Evolutionary conservation across 345 rosid genomes (phyloP), one percentile per base, ranked within the genome.

Genomic region (Populus nigra): DNA sequence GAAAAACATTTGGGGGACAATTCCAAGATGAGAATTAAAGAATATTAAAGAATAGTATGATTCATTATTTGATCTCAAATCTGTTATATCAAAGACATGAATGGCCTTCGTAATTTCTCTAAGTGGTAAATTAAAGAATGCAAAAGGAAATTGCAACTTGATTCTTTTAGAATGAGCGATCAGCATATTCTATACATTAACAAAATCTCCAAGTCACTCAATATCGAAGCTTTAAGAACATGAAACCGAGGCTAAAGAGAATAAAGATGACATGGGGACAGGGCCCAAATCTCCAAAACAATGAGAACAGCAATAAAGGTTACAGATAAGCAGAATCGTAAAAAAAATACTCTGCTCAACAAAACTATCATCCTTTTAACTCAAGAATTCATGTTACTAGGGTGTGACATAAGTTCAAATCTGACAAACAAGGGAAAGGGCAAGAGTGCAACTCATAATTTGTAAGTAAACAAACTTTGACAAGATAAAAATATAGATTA

Each of bases 401-500:
- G 17, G 25, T 7, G 18, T 63, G 41, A 25, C 55, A 65, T 18
- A 41, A 45, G 76, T 38, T 9, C 5, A 27, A 74, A 63, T 27
- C 38, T 29, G n/a, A 49, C 29, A 27, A 39, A 8, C 50, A 53
- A 73, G 17, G 13, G 22, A 33, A 5, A 33, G 36, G n/a, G 36
- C 43, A 67, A 36, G n/a, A 35, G 25, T 61, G 65, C 23, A n/a
- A 61, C 65, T 2, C 7, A 15, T 31, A 33, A 33, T 29, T 35
- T 63, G 27, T 2, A 29, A 25, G 33, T 27, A 33, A 33, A 67
- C 17, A 27, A 25, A 27, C 68, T 23, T 25, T 8, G 18, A 65
- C 17, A 31, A 75, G 20, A 22, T 31, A 29, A 47, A 65, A 12
- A 49, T 47, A 16, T 18, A 9, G 77, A 82, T 47, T 50, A 91